Conservation (phyloP, 495 filamentous ascomycete genomes). For the Penicillium daleae region DNA sequence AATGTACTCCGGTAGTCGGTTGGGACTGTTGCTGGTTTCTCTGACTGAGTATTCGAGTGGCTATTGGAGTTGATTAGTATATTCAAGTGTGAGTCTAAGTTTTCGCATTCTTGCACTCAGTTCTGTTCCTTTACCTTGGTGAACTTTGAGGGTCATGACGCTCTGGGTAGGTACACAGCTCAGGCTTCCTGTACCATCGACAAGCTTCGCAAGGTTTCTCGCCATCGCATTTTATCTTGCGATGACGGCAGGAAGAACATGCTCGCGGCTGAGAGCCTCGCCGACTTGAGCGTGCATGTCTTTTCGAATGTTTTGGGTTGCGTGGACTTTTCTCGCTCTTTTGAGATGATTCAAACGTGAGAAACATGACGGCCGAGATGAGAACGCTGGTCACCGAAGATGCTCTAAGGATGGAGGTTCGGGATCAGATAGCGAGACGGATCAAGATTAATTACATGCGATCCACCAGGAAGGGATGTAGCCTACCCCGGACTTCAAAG, state of each 20-base stretch:
- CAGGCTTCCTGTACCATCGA: conserved; percentile 30
- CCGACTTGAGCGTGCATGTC: conserved; percentile 12
- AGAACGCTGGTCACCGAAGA: background rate
- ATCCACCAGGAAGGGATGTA: background rate
- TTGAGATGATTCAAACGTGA: conserved; percentile 19
- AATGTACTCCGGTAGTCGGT: conserved; percentile 17
- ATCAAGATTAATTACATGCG: background rate
- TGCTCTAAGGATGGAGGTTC: background rate
- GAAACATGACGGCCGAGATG: conserved; percentile 15
- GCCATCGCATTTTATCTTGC: conserved; percentile 33
- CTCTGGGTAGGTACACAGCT: conserved; percentile 20
- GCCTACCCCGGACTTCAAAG: conserved; percentile 4
- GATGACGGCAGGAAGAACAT: conserved; percentile 28
- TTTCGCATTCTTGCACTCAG: background rate
- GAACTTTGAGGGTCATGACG: conserved; percentile 18
- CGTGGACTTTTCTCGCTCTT: conserved; percentile 11
- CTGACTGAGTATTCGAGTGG: conserved; percentile 16
- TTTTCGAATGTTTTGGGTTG: conserved; percentile 19
- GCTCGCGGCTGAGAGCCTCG: conserved; percentile 16
- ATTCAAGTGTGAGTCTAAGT: background rate
- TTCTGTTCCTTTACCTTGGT: conserved; percentile 4
- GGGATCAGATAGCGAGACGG: background rate
- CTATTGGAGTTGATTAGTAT: conserved; percentile 13
- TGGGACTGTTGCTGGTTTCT: conserved; percentile 2
- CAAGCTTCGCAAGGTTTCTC: conserved; percentile 34